Evolutionary conservation across 345 rosid species (phyloP).

Genomic region (Gossypium longicalyx): DNA sequence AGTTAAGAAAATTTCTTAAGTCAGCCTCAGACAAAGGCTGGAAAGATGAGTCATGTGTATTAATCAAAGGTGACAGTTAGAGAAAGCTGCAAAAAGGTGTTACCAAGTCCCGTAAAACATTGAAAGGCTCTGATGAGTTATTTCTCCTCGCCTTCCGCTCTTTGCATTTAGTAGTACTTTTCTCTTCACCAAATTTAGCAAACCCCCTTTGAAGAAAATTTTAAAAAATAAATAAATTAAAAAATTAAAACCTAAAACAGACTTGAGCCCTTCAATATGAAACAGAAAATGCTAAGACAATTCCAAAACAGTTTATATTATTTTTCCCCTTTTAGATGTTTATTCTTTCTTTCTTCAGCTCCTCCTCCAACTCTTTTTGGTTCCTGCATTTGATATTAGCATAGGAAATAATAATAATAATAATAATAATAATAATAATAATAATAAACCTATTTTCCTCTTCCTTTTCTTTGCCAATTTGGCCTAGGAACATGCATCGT

Average conservation of each 20-base stretch:
- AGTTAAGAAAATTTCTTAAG: too few relatives aligned
- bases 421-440: too few relatives aligned
- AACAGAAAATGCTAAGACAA: background rate
- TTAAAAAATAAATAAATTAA: background rate
- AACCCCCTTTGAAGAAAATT: background rate
- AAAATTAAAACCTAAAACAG: background rate
- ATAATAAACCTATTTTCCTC: background rate
- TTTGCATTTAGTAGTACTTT: slow-evolving; percentile 20
- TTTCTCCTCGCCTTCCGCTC: slow-evolving; percentile 38
- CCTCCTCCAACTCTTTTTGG: slow-evolving; percentile 23
- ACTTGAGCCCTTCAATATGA: background rate
- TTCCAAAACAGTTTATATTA: slow-evolving; percentile 14
- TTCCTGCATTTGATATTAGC: slow-evolving; percentile 28
- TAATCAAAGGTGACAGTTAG: background rate
- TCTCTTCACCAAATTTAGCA: slow-evolving; percentile 33
- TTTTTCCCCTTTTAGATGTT: slow-evolving; percentile 4
- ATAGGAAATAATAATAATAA: background rate
- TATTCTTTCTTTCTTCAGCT: slow-evolving; percentile 17
- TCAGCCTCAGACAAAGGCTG: too few relatives aligned
- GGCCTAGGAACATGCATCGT: slow-evolving; percentile 13
- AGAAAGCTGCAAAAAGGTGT: background rate
- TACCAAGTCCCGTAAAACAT: slow-evolving; percentile 18
- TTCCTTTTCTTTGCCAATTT: background rate
- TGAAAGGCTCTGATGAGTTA: slow-evolving; percentile 17
- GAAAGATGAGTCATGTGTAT: background rate